These are phyloP conservation scores for Exophiala xenobiotica DNA, from an alignment of 2,329 filamentous ascomycete genomes.

Conservation along the genomic window DNA sequence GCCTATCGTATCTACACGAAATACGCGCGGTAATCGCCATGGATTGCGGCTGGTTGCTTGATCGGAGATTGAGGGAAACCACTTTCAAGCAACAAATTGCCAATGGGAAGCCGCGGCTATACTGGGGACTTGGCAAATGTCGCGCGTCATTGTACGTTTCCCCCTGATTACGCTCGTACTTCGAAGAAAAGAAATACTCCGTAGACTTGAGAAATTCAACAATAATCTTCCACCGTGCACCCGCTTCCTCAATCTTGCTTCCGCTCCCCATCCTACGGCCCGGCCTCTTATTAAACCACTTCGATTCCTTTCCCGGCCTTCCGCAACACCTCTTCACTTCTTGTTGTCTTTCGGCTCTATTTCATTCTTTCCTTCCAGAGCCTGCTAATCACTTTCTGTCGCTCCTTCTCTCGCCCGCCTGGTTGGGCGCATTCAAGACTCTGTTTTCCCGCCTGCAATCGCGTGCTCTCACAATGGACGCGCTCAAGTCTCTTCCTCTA, in stretches of 20 bases:
- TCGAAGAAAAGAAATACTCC: too few relatives aligned
- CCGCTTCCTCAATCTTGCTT: not conserved
- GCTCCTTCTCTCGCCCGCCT: slow-evolving; percentile 34
- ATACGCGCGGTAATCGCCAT: slow-evolving; percentile 27
- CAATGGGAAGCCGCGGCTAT: slow-evolving; percentile 22
- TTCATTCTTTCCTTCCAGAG: not conserved
- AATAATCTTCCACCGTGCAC: too few relatives aligned
- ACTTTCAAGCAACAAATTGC: slow-evolving; percentile 17
- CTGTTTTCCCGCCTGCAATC: slow-evolving; percentile 5
- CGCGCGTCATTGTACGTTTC: slow-evolving; percentile 3
- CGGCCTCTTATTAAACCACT: not conserved
- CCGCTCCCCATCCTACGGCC: not conserved
- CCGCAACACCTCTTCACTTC: slow-evolving; percentile 7
- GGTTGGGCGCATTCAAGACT: slow-evolving; percentile 23
- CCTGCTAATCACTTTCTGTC: slow-evolving; percentile 21
- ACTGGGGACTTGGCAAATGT: slow-evolving; percentile 16
- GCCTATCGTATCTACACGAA: slow-evolving; percentile 25
- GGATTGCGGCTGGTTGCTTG: not conserved
- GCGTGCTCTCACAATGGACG: slow-evolving; percentile 18
- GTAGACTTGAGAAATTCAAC: slow-evolving; percentile 1
- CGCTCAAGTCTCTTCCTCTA: slow-evolving; percentile 46
- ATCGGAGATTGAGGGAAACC: slow-evolving; percentile 23
- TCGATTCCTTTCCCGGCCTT: slow-evolving; percentile 5
- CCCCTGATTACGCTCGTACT: not conserved
- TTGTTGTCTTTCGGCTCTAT: slow-evolving; percentile 2